Evolutionary conservation across 2,329 filamentous ascomycete genomes (phyloP).

Genomic region (Neonectria hederae): DNA sequence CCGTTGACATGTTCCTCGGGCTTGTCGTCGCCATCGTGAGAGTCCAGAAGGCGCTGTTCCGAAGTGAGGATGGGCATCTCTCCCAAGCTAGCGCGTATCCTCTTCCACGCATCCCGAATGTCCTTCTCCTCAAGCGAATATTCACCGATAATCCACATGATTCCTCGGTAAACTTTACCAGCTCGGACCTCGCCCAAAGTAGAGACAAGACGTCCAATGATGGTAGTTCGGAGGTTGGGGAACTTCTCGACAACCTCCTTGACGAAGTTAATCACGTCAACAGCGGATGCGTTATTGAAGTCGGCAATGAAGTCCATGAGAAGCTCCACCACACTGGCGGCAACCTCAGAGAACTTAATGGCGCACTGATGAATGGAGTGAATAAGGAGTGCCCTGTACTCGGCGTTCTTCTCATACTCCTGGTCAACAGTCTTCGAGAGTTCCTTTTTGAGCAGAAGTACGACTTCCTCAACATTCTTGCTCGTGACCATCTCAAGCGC

Average conservation of each 20-base stretch:
- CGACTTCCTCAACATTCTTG: slow-evolving; percentile 98
- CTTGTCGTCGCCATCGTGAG: slow-evolving; percentile 77
- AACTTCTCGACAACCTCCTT: slow-evolving; percentile 99
- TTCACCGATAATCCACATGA: slow-evolving; percentile 97
- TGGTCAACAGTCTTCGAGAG: slow-evolving; percentile 97
- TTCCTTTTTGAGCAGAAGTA: slow-evolving; percentile 96
- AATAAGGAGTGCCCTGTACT: slow-evolving; percentile 94
- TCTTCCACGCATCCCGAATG: slow-evolving; percentile 96
- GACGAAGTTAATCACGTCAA: slow-evolving; percentile 98
- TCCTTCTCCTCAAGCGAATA: slow-evolving; percentile 94
- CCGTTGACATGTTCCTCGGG: slow-evolving; percentile 78
- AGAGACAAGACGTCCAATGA: slow-evolving; percentile 87
- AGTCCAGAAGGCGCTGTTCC: slow-evolving; percentile 90
- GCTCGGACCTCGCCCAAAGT: slow-evolving; percentile 93
- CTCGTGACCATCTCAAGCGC: slow-evolving; percentile 98
- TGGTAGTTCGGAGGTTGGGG: slow-evolving; percentile 85
- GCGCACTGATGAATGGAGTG: slow-evolving; percentile 98
- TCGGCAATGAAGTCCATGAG: slow-evolving; percentile 99
- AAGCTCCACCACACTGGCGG: slow-evolving; percentile 93
- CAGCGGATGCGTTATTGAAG: slow-evolving; percentile 95
- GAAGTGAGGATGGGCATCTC: slow-evolving; percentile 97
- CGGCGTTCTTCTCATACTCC: slow-evolving; percentile 97
- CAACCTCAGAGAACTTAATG: slow-evolving; percentile 99
- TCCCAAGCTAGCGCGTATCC: slow-evolving; percentile 90
- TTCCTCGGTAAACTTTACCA: slow-evolving; percentile 96